A percentile compares a stretch with the other conserved stretches of the same genome.
These are phyloP conservation scores for Microglena sp. DNA, from an alignment of 139 green algal species.

Conservation along the genomic window DNA sequence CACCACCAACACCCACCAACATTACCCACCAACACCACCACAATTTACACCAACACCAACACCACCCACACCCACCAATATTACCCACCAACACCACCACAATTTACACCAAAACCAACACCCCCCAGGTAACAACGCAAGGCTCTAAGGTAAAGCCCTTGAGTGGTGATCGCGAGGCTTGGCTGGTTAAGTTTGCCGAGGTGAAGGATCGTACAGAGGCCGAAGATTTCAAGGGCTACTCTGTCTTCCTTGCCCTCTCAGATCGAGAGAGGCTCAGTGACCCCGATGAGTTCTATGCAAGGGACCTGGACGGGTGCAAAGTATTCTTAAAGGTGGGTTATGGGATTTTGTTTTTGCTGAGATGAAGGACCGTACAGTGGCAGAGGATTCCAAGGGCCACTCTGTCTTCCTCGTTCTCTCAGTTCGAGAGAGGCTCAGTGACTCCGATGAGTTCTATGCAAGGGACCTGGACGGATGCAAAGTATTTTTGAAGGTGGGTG, in stretches of 20 bases:
- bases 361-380: not conserved
- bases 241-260: slow-evolving; percentile 4
- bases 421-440: not conserved
- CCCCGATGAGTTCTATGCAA: slow-evolving; percentile 33
- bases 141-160: no score
- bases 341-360: not conserved
- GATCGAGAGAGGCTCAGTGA: slow-evolving; percentile 14
- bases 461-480: not conserved
- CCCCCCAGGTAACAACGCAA: no score
- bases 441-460: not conserved
- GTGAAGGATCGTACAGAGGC: slow-evolving; percentile 8
- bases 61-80: no score
- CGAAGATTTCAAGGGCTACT: slow-evolving; percentile 17
- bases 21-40: no score
- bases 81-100: no score
- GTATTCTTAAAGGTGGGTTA: slow-evolving; percentile 13
- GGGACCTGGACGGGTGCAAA: slow-evolving; percentile 22
- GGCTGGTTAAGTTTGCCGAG: no score
- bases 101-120: no score
- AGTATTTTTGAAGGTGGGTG: not conserved
- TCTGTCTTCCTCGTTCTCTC: not conserved
- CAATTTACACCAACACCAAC: no score
- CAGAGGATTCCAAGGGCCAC: not conserved
- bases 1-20: no score
- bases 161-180: no score